A percentile compares a stretch with the other conserved stretches of the same genome.
Evolutionary conservation across 2,329 filamentous ascomycete species (phyloP).

Genomic region (Phymatotrichopsis omnivora): DNA sequence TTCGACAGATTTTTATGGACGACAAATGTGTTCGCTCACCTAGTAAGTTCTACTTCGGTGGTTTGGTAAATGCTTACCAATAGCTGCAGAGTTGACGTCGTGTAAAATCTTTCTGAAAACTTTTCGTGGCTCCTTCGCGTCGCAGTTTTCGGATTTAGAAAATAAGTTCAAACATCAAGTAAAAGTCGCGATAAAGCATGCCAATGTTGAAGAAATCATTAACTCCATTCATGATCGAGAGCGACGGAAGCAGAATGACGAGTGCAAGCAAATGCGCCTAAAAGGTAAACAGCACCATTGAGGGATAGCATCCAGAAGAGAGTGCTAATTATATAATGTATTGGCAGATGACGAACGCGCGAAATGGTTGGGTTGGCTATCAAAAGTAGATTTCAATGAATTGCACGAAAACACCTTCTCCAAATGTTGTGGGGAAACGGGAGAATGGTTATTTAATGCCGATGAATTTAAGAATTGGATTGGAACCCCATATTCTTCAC

Average conservation of each 20-base stretch:
- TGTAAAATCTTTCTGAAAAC: constrained; percentile 9
- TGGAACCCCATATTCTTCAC: not conserved
- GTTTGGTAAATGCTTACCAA: not conserved
- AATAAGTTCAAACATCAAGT: constrained; percentile 5
- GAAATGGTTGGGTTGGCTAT: constrained; percentile 7
- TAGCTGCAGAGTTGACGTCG: constrained; percentile 4
- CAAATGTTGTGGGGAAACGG: constrained; percentile 5
- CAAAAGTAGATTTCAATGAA: constrained; percentile 5
- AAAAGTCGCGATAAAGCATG: constrained; percentile 6
- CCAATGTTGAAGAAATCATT: constrained; percentile 10
- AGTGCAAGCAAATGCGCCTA: constrained; percentile 6
- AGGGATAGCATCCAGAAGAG: too few species aligned
- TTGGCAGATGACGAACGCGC: constrained; percentile 3
- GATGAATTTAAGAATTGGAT: constrained; percentile 7
- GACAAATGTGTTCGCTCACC: too few species aligned
- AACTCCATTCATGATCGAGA: too few species aligned
- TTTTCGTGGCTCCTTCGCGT: constrained; percentile 5
- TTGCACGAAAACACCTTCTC: constrained; percentile 3
- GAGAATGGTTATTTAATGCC: constrained; percentile 6
- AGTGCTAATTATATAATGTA: not conserved
- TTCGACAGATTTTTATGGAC: constrained; percentile 3
- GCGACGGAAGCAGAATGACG: too few species aligned
- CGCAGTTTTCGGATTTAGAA: constrained; percentile 2
- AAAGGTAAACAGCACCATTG: constrained; percentile 1
- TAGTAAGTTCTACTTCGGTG: constrained; percentile 2